These are phyloP conservation scores for Solanum sejunctum DNA, from an alignment of 257 asterid genomes.

Conservation along the genomic window DNA sequence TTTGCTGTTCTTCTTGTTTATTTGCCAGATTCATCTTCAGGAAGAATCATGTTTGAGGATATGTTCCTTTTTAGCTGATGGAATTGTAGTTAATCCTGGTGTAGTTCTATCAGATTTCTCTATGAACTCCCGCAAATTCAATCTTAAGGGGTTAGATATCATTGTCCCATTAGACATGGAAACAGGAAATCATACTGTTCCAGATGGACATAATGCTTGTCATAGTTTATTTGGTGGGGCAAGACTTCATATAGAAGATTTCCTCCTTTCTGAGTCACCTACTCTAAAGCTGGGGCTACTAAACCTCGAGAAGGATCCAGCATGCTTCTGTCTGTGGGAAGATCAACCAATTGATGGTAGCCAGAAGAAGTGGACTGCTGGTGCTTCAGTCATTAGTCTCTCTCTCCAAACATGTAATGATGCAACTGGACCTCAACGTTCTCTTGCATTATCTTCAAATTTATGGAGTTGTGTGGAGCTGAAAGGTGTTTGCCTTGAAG, in stretches of 20 bases:
- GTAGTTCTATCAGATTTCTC: constrained; percentile 63
- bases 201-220: constrained; percentile 17
- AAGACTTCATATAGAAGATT: constrained; percentile 68
- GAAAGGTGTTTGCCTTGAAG: constrained; percentile 60
- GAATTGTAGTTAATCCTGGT: constrained; percentile 61
- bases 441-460: constrained; percentile 26
- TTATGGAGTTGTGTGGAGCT: constrained; percentile 82
- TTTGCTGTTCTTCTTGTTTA: constrained; percentile 2
- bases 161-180: constrained; percentile 58
- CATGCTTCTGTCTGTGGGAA: constrained; percentile 94
- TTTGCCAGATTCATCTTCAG: constrained; percentile 82
- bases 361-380: constrained; percentile 64
- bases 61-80: constrained; percentile 91
- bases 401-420: constrained; percentile 50
- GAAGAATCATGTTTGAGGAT: constrained; percentile 96
- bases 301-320: constrained; percentile 83
- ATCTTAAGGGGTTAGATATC: constrained; percentile 61
- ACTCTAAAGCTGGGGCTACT: constrained; percentile 47
- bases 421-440: constrained; percentile 15
- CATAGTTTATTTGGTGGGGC: constrained; percentile 77
- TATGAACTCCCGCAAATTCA: constrained; percentile 42
- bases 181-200: constrained; percentile 19
- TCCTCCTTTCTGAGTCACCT: constrained; percentile 72
- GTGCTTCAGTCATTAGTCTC: constrained; percentile 65
- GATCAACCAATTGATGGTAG: constrained; percentile 92